These are phyloP conservation scores for Chaetothyriales sp. DNA, from an alignment of 2,329 filamentous ascomycete species.

Conservation along the genomic window DNA sequence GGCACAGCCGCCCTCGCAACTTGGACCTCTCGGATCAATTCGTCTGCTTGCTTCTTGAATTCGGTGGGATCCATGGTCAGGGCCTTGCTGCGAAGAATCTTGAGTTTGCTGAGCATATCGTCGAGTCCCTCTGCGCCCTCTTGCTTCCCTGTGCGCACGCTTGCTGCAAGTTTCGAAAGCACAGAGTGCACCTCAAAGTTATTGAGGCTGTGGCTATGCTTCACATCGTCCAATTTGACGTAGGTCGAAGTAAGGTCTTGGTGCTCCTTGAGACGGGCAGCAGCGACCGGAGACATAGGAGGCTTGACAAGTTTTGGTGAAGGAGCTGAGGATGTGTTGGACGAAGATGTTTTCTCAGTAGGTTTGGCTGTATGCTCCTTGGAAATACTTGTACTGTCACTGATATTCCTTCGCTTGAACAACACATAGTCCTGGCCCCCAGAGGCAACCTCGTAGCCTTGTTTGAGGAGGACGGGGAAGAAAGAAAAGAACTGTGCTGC, in stretches of 20 bases:
- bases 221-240: neutral
- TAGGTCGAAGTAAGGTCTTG: neutral
- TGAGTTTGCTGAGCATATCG: neutral
- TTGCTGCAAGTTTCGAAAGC: neutral
- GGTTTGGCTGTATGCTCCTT: neutral
- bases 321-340: neutral
- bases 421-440: slow-evolving; percentile 29
- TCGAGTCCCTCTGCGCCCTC: neutral
- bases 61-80: neutral
- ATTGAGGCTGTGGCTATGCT: neutral
- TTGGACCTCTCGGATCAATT: neutral
- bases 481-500: slow-evolving; percentile 29
- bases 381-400: neutral
- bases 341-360: neutral
- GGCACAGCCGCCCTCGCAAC: neutral
- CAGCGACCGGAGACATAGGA: neutral
- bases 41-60: neutral
- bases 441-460: slow-evolving; percentile 29
- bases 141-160: neutral
- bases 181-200: neutral
- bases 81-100: neutral
- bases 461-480: slow-evolving; percentile 24
- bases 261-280: neutral
- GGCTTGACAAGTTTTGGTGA: neutral
- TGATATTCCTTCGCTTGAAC: slow-evolving; percentile 19